Evolutionary conservation across 805 yeast genomes (phyloP), one percentile per base, ranked within the genome.

Genomic region (Yamadazyma paraphyllophila): DNA sequence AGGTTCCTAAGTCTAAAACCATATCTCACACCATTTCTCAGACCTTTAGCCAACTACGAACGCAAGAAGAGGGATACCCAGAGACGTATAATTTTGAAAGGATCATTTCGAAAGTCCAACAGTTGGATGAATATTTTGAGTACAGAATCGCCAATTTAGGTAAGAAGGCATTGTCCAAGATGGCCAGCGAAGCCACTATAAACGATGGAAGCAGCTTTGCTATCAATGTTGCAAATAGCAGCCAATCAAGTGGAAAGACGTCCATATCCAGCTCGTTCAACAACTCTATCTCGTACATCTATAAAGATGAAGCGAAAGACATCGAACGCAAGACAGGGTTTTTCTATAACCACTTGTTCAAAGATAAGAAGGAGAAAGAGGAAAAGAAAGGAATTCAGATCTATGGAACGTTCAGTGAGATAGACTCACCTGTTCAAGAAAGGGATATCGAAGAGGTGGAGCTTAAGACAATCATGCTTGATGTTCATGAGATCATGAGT

Each of bases 381-480:
- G 36, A 12, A 36, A 37, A 47, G 31, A 50, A 51, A 8, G n/a
- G n/a, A n/a, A n/a, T n/a, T n/a, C n/a, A n/a, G n/a, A 54, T 61
- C 12, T 62, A 59, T 46, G 67, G 66, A 3, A 43, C 50, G 6
- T 50, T 62, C 12, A 62, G 66, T 37, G 65, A 58, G 41, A 49
- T 56, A 7, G 46, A 48, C 25, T 41, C 44, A 36, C 10, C n/a
- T 24, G 10, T 16, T 29, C 24, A 16, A 33, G 26, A 25, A 12
- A 13, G 31, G 27, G 42, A 39, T 24, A 11, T 41, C 7, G 44
- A 17, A 13, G 44, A 43, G 24, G 12, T 13, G 15, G 61, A 58
- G 29, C 45, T 66, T 39, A 65, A 64, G 47, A 47, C 45, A 14
- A 51, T 66, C 9, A 64, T 63, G 65, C 62, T 60, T 46, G 54